Conservation (phyloP, 257 asterid genomes). For the Capsicum pubescens region DNA sequence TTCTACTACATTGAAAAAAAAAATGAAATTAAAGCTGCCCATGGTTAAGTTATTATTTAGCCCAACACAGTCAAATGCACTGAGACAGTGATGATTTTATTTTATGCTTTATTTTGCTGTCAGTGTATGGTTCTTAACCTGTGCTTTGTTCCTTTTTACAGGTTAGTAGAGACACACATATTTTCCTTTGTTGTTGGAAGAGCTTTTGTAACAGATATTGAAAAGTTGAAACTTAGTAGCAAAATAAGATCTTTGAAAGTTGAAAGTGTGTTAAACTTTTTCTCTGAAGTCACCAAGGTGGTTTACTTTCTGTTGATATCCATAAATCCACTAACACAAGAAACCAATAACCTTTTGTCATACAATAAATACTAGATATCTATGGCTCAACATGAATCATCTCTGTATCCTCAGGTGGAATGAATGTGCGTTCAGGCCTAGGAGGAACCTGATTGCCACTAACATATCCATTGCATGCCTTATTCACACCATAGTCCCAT, state of each 20-base stretch:
- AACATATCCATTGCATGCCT: no score
- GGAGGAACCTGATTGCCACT: no score
- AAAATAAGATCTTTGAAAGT: conserved; percentile 87
- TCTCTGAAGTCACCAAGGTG: conserved; percentile 87
- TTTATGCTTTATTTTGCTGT: conserved; percentile 32
- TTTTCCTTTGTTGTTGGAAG: conserved; percentile 98
- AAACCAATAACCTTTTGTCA: no score
- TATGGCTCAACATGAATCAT: no score
- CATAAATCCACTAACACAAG: no score
- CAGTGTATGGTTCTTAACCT: conserved; percentile 34
- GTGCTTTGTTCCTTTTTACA: conserved; percentile 50
- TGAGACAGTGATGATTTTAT: neutral
- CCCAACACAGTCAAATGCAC: neutral
- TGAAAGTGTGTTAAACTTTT: conserved; percentile 76
- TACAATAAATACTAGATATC: no score
- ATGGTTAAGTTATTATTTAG: neutral
- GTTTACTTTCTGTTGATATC: conserved; percentile 29
- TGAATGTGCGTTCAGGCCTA: no score
- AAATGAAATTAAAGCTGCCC: conserved; percentile 15
- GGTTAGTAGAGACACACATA: conserved; percentile 98
- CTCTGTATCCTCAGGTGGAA: no score
- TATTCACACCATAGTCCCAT: no score
- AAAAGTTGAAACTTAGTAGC: conserved; percentile 94
- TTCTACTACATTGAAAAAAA: conserved; percentile 14
- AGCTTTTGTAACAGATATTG: conserved; percentile 98